Evolutionary conservation across 2,329 filamentous ascomycete species (phyloP).

Genomic region (Falciphora oryzae): DNA sequence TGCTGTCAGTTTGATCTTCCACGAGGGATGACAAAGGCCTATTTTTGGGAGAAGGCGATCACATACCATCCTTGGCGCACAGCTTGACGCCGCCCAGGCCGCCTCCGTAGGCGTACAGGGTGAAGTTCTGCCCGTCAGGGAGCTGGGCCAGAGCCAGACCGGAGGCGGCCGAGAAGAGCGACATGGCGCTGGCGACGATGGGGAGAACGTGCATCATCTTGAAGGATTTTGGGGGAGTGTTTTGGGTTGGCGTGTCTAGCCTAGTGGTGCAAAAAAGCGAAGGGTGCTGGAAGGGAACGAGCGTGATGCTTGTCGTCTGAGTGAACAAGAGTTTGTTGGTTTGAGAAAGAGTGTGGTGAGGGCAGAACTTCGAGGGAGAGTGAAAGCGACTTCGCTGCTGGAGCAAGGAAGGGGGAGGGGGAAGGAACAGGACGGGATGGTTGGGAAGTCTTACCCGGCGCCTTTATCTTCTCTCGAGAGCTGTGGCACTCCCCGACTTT

Average conservation of each 20-base stretch:
- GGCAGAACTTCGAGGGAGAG: background rate
- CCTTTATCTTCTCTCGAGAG: background rate
- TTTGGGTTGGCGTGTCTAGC: no score
- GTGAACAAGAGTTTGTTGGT: background rate
- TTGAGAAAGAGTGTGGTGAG: background rate
- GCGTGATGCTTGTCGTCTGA: background rate
- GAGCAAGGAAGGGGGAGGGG: background rate
- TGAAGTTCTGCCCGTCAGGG: background rate
- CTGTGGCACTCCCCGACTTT: background rate
- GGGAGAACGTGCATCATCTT: background rate
- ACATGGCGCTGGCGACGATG: constrained; percentile 2
- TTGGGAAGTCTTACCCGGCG: background rate
- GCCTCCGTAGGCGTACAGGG: background rate
- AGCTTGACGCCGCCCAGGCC: background rate
- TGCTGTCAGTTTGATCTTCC: background rate
- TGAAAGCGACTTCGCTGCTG: background rate
- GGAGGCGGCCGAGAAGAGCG: background rate
- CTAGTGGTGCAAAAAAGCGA: background rate
- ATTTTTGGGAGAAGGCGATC: background rate
- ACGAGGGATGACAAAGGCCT: no score
- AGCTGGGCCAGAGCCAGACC: background rate
- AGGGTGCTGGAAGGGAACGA: background rate
- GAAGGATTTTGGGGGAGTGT: background rate
- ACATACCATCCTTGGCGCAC: background rate
- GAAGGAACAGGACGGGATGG: background rate